Conservation (phyloP, 192 early-diverging fungal species). For the Backusella mclennaniae region DNA sequence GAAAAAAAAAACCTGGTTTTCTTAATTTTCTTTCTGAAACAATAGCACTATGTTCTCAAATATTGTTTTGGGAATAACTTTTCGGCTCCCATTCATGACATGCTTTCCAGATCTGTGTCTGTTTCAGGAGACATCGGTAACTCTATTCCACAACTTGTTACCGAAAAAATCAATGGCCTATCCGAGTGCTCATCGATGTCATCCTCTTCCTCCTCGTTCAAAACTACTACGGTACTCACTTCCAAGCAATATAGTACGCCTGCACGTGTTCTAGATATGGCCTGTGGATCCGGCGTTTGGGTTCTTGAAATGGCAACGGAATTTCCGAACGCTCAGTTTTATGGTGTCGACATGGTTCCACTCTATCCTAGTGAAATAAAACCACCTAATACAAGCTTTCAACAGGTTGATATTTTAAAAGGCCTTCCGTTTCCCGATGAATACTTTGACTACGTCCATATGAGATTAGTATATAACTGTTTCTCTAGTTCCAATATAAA, state of each 20-base stretch:
- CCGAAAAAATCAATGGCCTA: background rate
- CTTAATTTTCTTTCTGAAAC: background rate
- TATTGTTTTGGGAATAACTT: conserved; percentile 27
- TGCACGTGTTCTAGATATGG: background rate
- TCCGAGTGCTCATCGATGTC: background rate
- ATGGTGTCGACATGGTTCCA: conserved; percentile 33
- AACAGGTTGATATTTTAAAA: conserved; percentile 16
- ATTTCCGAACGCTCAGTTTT: conserved; percentile 30
- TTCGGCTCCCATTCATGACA: conserved; percentile 20
- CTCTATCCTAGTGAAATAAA: conserved; percentile 31
- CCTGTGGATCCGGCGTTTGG: conserved; percentile 21
- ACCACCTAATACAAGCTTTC: conserved; percentile 20
- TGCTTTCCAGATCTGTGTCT: conserved; percentile 4
- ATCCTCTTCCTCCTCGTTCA: background rate
- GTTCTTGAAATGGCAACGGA: conserved; percentile 40
- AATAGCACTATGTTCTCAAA: conserved; percentile 15
- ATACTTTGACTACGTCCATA: conserved; percentile 30
- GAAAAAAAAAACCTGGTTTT: background rate
- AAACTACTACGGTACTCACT: background rate
- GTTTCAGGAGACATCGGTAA: background rate
- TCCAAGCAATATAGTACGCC: background rate
- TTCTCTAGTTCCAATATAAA: conserved; percentile 19
- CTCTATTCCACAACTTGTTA: background rate
- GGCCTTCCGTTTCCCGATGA: conserved; percentile 21
- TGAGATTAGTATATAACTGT: conserved; percentile 24